A percentile compares a stretch with the other conserved stretches of the same genome.
These are phyloP conservation scores for Knoxia roxburghii DNA, from an alignment of 257 asterid genomes.

Conservation along the genomic window DNA sequence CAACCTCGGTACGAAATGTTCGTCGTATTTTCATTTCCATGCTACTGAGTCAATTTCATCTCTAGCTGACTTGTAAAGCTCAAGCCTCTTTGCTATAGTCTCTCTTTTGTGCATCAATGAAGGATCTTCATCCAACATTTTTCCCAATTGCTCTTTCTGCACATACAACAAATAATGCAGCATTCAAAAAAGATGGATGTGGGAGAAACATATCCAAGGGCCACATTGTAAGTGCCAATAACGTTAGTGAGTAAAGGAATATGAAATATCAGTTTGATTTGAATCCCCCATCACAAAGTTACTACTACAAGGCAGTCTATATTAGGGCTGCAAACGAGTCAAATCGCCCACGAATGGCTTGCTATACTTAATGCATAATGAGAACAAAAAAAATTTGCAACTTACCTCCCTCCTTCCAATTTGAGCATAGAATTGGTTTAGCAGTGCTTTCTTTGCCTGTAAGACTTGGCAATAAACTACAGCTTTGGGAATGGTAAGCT, in stretches of 20 bases:
- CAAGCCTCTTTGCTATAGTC: slow-evolving; percentile 70
- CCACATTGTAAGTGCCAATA: no score
- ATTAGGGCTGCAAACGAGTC: no score
- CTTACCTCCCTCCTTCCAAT: slow-evolving; percentile 91
- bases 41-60: slow-evolving; percentile 95
- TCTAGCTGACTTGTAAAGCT: slow-evolving; percentile 90
- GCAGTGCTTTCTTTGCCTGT: slow-evolving; percentile 75
- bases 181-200: no score
- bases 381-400: not conserved
- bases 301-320: not conserved
- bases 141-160: slow-evolving; percentile 90
- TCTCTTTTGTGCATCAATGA: slow-evolving; percentile 88
- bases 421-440: slow-evolving; percentile 71
- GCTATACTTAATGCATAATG: not conserved
- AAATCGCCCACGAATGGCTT: no score
- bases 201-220: no score
- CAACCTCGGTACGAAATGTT: no score
- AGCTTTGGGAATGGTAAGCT: slow-evolving; percentile 80
- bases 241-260: not conserved
- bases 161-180: slow-evolving; percentile 22
- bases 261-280: not conserved
- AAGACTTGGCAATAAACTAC: slow-evolving; percentile 97
- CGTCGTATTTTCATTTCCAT: slow-evolving; percentile 58
- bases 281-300: not conserved
- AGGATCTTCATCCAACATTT: slow-evolving; percentile 95